A percentile compares a stretch with the other conserved stretches of the same genome.
Conservation (phyloP, 2,329 filamentous ascomycete genomes). For the Colletotrichum nymphaeae region DNA sequence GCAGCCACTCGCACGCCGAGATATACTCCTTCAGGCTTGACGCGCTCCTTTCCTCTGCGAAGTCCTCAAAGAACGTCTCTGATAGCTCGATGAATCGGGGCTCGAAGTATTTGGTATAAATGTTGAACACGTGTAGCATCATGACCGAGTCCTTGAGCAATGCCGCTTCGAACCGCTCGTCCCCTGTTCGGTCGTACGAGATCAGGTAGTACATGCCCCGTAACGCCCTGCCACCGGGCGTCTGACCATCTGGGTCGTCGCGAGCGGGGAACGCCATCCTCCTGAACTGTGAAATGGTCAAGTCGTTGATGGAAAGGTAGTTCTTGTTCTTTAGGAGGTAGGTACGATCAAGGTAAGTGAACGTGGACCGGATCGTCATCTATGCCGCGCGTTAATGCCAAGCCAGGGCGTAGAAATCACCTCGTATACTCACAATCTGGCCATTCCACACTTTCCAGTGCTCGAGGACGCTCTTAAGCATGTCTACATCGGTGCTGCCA, state of each 20-base stretch:
- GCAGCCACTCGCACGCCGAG: slow-evolving; percentile 72
- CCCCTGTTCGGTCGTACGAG: slow-evolving; percentile 73
- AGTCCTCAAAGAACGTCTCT: slow-evolving; percentile 73
- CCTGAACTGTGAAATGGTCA: slow-evolving; percentile 82
- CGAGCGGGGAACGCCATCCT: slow-evolving; percentile 60
- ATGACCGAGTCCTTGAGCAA: slow-evolving; percentile 81
- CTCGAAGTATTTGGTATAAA: slow-evolving; percentile 86
- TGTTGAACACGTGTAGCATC: slow-evolving; percentile 86
- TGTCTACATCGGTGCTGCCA: slow-evolving; percentile 68
- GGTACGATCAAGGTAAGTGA: slow-evolving; percentile 93
- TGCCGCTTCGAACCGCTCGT: slow-evolving; percentile 66
- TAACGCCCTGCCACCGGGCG: slow-evolving; percentile 52
- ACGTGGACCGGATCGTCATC: slow-evolving; percentile 85
- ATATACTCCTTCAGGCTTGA: slow-evolving; percentile 82
- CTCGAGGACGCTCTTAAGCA: slow-evolving; percentile 66
- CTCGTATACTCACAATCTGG: slow-evolving; percentile 70
- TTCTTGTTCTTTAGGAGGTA: slow-evolving; percentile 83
- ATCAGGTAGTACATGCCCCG: slow-evolving; percentile 81
- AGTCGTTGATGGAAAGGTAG: slow-evolving; percentile 79
- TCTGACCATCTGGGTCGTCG: slow-evolving; percentile 30
- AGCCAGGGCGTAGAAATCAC: slow-evolving; percentile 15
- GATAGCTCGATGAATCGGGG: slow-evolving; percentile 77
- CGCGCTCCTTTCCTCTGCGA: slow-evolving; percentile 74
- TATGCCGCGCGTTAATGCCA: slow-evolving; percentile 54
- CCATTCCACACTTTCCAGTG: slow-evolving; percentile 84